Percentiles rank a stretch among this genome's conserved stretches.
Conservation (phyloP, 1,284 basidiomycete species). For the Amylostereum areolatum region DNA sequence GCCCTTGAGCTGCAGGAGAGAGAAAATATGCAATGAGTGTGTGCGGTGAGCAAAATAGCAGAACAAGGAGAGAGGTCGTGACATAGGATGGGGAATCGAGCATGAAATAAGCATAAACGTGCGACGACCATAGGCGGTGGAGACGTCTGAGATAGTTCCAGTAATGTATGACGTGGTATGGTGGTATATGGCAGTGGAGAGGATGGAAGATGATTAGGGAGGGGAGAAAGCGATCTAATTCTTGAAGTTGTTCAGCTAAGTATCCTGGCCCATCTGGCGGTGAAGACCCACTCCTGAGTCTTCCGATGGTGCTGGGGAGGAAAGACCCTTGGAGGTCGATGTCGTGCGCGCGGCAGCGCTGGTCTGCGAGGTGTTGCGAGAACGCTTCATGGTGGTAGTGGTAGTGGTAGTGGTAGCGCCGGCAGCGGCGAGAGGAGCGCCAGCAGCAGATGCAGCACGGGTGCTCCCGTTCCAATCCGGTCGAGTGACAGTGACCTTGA, state of each 20-base stretch:
- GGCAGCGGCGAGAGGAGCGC: neutral
- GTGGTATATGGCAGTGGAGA: conserved; percentile 19
- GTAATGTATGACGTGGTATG: conserved; percentile 20
- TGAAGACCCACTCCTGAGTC: conserved; percentile 79
- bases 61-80: conserved; percentile 12
- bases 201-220: conserved; percentile 24
- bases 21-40: conserved; percentile 12
- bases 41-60: conserved; percentile 12
- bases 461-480: conserved; percentile 67
- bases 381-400: conserved; percentile 38
- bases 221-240: conserved; percentile 27
- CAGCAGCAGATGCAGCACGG: conserved; percentile 31
- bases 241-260: conserved; percentile 42
- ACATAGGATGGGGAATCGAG: conserved; percentile 11
- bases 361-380: conserved; percentile 67
- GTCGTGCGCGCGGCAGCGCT: conserved; percentile 41
- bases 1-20: conserved; percentile 1
- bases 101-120: conserved; percentile 8
- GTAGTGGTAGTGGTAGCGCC: conserved; percentile 24
- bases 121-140: conserved; percentile 6
- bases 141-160: conserved; percentile 13
- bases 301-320: conserved; percentile 75
- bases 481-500: conserved; percentile 60
- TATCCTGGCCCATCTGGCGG: conserved; percentile 70
- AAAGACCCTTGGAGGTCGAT: conserved; percentile 41